Percentiles rank a stretch among this genome's conserved stretches.
These are phyloP conservation scores for Penstemon newberryi DNA, from an alignment of 257 asterid genomes.

Conservation along the genomic window DNA sequence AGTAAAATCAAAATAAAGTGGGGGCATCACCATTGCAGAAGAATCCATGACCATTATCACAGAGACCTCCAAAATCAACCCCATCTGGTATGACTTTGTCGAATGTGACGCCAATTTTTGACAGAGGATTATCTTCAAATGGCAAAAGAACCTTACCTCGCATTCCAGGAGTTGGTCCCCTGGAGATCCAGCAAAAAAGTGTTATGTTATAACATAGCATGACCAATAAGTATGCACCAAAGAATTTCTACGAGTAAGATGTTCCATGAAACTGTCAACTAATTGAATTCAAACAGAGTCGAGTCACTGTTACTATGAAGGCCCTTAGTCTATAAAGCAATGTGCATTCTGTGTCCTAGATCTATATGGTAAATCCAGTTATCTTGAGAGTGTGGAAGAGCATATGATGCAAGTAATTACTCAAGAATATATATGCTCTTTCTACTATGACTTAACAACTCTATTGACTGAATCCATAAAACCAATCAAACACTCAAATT, in stretches of 20 bases:
- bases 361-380: conserved; percentile 17
- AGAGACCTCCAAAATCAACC: conserved; percentile 84
- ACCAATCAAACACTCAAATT: conserved; percentile 14
- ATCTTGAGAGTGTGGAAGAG: neutral
- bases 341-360: conserved; percentile 11
- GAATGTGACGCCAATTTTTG: conserved; percentile 89
- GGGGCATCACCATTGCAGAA: conserved; percentile 82
- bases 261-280: neutral
- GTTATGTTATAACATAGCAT: conserved; percentile 24
- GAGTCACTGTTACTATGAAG: neutral
- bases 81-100: conserved; percentile 83
- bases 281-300: neutral
- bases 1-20: conserved; percentile 26
- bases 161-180: conserved; percentile 87
- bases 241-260: neutral
- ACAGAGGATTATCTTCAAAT: conserved; percentile 72
- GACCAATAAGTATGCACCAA: conserved; percentile 9
- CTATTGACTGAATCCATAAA: neutral
- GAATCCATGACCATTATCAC: conserved; percentile 84
- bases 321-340: conserved; percentile 1
- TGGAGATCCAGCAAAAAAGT: conserved; percentile 41
- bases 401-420: neutral
- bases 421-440: neutral
- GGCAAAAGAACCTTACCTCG: conserved; percentile 79
- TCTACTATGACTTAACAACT: neutral